These are phyloP conservation scores for Juglanconis oblonga DNA, from an alignment of 2,329 filamentous ascomycete genomes.

Conservation along the genomic window DNA sequence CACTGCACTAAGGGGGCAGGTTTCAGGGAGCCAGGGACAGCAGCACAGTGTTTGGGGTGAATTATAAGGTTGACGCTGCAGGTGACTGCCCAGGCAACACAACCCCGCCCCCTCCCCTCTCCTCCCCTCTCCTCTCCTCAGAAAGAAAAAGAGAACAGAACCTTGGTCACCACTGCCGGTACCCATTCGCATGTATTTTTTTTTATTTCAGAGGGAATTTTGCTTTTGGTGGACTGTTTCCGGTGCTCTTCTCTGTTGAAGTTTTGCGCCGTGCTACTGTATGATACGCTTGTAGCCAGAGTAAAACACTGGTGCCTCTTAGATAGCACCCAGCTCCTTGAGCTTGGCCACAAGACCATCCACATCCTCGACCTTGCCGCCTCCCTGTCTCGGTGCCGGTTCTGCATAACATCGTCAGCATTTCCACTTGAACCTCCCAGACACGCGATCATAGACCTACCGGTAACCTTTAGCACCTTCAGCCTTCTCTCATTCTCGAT, in stretches of 20 bases:
- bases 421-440: neutral
- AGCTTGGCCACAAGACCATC: constrained; percentile 90
- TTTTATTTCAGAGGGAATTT: neutral
- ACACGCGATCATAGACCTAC: constrained; percentile 44
- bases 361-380: constrained; percentile 96
- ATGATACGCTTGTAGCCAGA: neutral
- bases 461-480: constrained; percentile 85
- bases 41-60: no score
- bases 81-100: no score
- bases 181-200: neutral
- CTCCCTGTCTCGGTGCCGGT: constrained; percentile 82
- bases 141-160: no score
- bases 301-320: constrained; percentile 23
- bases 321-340: constrained; percentile 93
- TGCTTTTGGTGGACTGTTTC: neutral
- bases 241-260: neutral
- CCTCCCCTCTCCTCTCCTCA: neutral
- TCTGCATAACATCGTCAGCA: constrained; percentile 49
- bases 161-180: no score
- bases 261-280: neutral
- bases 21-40: no score
- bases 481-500: constrained; percentile 72
- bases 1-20: no score
- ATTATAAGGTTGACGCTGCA: no score
- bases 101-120: no score